Evolutionary conservation across 1,139 yeast species (phyloP).

Genomic region (Kazachstania sp.): DNA sequence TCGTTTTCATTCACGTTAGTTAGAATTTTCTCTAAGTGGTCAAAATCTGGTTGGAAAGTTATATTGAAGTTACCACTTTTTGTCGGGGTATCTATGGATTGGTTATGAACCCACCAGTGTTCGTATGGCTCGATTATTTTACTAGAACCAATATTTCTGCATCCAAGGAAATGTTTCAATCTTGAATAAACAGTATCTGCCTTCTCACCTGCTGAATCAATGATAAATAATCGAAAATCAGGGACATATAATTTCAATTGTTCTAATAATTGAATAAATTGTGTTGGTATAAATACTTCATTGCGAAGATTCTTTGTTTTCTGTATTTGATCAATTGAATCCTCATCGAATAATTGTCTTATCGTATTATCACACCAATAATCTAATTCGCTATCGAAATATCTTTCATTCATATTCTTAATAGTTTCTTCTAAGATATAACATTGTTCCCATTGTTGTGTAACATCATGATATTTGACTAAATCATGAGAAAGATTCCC

Average conservation of each 20-base stretch:
- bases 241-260: constrained; percentile 18
- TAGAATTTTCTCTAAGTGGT: constrained; percentile 17
- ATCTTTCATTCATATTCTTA: constrained; percentile 5
- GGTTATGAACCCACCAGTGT: neutral
- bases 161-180: constrained; percentile 7
- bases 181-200: constrained; percentile 6
- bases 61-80: neutral
- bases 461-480: constrained; percentile 11
- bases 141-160: neutral
- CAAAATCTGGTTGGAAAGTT: constrained; percentile 18
- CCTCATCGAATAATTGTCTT: constrained; percentile 3
- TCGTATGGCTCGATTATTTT: neutral
- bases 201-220: constrained; percentile 18
- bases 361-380: constrained; percentile 20
- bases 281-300: constrained; percentile 22
- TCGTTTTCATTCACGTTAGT: constrained; percentile 14
- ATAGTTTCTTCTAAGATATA: constrained; percentile 11
- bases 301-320: neutral
- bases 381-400: constrained; percentile 16
- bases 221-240: constrained; percentile 22
- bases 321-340: neutral
- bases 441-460: constrained; percentile 21
- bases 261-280: constrained; percentile 22
- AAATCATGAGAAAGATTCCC: constrained; percentile 24
- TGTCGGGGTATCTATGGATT: neutral